Conservation (phyloP, 441 rosid species). For the Cnidoscolus chayamansa region DNA sequence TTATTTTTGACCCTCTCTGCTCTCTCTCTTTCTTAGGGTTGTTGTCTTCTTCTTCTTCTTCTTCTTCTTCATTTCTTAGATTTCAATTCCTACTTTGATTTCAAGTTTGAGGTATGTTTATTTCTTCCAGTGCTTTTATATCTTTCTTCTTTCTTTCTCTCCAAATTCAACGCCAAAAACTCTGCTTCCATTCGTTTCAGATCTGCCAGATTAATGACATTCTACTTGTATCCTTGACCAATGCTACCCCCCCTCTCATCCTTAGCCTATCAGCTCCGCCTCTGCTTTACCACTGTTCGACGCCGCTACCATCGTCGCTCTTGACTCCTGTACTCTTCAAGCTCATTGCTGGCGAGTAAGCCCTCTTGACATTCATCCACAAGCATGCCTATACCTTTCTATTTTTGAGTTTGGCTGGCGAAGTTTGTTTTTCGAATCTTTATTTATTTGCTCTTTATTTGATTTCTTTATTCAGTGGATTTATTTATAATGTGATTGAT, state of each 20-base stretch:
- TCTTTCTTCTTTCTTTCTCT: neutral
- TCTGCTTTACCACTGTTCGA: neutral
- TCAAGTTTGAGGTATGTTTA: neutral
- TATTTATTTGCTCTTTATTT: neutral
- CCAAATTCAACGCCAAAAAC: neutral
- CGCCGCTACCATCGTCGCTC: neutral
- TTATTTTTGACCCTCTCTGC: neutral
- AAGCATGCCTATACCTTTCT: neutral
- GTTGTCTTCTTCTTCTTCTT: neutral
- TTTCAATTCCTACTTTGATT: neutral
- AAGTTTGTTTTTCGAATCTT: neutral
- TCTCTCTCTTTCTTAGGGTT: constrained; percentile 7
- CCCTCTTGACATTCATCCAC: neutral
- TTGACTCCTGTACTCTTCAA: neutral
- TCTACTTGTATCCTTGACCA: neutral
- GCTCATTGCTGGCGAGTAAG: neutral
- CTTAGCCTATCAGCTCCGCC: neutral
- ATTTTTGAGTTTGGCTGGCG: neutral
- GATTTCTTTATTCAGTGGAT: neutral
- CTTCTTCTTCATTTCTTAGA: neutral
- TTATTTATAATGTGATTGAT: neutral
- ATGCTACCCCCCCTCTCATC: neutral
- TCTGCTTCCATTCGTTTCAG: neutral
- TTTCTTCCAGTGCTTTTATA: neutral
- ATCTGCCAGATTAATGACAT: constrained; percentile 6